Percentiles rank a stretch among this genome's conserved stretches.
These are phyloP conservation scores for Geosmithia flava DNA, from an alignment of 2,329 filamentous ascomycete species.

Conservation along the genomic window DNA sequence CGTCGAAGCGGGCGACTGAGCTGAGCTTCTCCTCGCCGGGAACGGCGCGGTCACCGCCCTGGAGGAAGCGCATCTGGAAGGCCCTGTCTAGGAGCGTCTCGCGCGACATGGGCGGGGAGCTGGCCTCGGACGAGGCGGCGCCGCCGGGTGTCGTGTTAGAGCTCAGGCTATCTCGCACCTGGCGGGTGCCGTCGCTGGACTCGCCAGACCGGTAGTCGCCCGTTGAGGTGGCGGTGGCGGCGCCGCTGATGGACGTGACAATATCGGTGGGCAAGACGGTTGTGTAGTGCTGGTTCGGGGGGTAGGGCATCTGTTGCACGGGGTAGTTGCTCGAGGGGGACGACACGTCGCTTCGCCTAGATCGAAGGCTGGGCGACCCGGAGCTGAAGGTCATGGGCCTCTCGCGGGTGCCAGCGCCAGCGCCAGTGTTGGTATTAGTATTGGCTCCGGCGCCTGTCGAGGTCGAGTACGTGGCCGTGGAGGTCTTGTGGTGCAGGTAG, in stretches of 20 bases:
- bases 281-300: slow-evolving; percentile 34
- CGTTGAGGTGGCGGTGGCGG: slow-evolving; percentile 28
- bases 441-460: background rate
- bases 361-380: slow-evolving; percentile 47
- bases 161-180: slow-evolving; percentile 37
- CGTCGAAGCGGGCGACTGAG: slow-evolving; percentile 53
- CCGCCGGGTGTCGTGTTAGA: slow-evolving; percentile 29
- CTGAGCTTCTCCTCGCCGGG: slow-evolving; percentile 51
- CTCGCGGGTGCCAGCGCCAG: slow-evolving; percentile 23
- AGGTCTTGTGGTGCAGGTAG: slow-evolving; percentile 32
- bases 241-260: slow-evolving; percentile 38
- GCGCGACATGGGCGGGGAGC: slow-evolving; percentile 39
- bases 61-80: slow-evolving; percentile 50
- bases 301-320: slow-evolving; percentile 21
- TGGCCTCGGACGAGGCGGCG: slow-evolving; percentile 21
- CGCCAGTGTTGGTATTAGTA: no score
- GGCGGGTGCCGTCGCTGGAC: slow-evolving; percentile 42
- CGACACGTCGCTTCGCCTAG: slow-evolving; percentile 50
- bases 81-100: slow-evolving; percentile 58
- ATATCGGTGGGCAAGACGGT: slow-evolving; percentile 40
- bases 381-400: slow-evolving; percentile 40
- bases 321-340: slow-evolving; percentile 39
- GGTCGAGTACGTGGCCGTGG: slow-evolving; percentile 33
- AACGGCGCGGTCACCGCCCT: slow-evolving; percentile 40
- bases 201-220: slow-evolving; percentile 44